A percentile compares a stretch with the other conserved stretches of the same genome.
phyloP scores from a whole-genome alignment of 805 yeast genomes.

The Candida peoriensis region DNA sequence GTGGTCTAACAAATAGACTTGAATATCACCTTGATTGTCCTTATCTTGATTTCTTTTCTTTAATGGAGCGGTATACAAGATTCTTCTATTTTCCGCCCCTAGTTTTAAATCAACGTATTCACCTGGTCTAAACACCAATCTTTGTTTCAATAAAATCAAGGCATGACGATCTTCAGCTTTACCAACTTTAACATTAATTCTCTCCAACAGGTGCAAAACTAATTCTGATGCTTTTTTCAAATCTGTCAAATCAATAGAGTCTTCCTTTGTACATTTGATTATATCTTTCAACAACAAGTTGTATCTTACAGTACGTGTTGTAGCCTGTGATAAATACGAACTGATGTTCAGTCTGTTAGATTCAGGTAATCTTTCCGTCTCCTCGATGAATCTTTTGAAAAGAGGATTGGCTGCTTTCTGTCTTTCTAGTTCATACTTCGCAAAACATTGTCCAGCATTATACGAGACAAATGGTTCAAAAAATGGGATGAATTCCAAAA shows the following conservation, averaged over 20 bases:
- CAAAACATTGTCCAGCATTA: slow-evolving; percentile 93
- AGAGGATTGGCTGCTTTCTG: slow-evolving; percentile 86
- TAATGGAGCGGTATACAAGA: slow-evolving; percentile 73
- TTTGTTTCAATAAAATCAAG: slow-evolving; percentile 79
- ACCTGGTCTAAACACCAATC: slow-evolving; percentile 72
- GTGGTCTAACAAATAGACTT: slow-evolving; percentile 83
- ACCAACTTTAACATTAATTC: slow-evolving; percentile 81
- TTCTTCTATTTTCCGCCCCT: slow-evolving; percentile 73
- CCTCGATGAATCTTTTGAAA: slow-evolving; percentile 91
- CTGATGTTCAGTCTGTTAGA: slow-evolving; percentile 86
- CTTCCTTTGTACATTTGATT: slow-evolving; percentile 74
- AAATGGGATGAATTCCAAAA: slow-evolving; percentile 74
- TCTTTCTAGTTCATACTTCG: slow-evolving; percentile 90
- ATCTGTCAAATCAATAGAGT: slow-evolving; percentile 54
- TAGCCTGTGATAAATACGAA: slow-evolving; percentile 91
- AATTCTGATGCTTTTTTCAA: slow-evolving; percentile 70
- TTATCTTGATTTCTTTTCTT: slow-evolving; percentile 73
- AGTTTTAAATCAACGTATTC: slow-evolving; percentile 84
- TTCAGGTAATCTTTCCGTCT: slow-evolving; percentile 79
- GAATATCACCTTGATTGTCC: slow-evolving; percentile 70
- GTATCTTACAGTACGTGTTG: slow-evolving; percentile 93
- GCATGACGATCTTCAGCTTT: slow-evolving; percentile 90
- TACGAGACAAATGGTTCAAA: slow-evolving; percentile 92
- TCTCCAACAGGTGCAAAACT: slow-evolving; percentile 66
- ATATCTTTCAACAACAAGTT: slow-evolving; percentile 81